Evolutionary conservation across 768 basidiomycete species (phyloP), one percentile per base, ranked within the genome.

Genomic region (Agrocybe praecox): DNA sequence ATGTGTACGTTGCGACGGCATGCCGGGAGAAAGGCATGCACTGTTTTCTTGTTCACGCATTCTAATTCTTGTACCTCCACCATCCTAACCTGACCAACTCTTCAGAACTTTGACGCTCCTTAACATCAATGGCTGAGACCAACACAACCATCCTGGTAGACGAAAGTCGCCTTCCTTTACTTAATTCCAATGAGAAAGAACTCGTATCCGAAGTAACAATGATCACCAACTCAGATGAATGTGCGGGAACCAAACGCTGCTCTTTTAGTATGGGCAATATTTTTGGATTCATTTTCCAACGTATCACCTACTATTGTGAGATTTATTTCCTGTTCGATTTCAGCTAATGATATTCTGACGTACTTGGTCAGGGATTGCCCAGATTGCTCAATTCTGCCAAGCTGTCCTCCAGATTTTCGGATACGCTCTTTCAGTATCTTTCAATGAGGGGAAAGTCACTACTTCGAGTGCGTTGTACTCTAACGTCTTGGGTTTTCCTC

Each of bases 301-400:
- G 53, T 7, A 22, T 33, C 9, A 47, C 45, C 8, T 54, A 54
- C 21, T 36, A 46, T 29, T 54, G 53, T 54, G 22, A 46, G 53
- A 17, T 17, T 5, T 14, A 40, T 8, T 15, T 22, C 5, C 12
- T 34, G 8, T 45, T 7, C 18, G 9, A 54, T 21, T 6, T 17
- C 17, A 4, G 6, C 15, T 21, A n/a, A n/a, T 17, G 22, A 10
- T 9, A 7, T 26, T 15, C 15, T 47, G 4, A 15, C 21, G 40
- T 19, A 32, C 34, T 34, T 2, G n/a, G 0, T 21, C 17, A 54
- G 53, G 53, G 53, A 40, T 54, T 26, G 53, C 53, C 6, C 34
- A 33, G 15, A 40, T 54, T 12, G 53, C 46, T 9, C 53, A 54
- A 45, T 54, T 54, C 33, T 54, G 45, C 17, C 45, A 47, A 24